Conservation (phyloP, 805 yeast species). For the Tetrapisispora pingtungensis region DNA sequence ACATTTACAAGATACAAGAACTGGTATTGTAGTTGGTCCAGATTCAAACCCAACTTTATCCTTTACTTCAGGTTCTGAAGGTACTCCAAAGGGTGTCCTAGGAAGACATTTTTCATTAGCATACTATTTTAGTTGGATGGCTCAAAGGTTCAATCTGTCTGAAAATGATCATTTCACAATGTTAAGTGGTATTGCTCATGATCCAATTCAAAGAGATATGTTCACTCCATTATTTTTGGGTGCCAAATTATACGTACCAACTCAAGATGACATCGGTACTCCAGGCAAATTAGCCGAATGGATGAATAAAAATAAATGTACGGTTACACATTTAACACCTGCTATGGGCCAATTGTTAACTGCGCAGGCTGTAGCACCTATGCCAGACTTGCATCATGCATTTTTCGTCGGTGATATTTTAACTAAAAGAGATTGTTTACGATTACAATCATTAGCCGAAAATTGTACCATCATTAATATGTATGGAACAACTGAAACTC, state of each 20-base stretch:
- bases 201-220: constrained; percentile 98
- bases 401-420: constrained; percentile 96
- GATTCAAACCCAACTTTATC: constrained; percentile 95
- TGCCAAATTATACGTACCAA: constrained; percentile 86
- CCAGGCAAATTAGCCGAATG: constrained; percentile 96
- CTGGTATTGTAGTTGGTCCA: constrained; percentile 93
- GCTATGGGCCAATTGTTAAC: constrained; percentile 98
- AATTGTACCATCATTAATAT: constrained; percentile 87
- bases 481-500: constrained; percentile 99
- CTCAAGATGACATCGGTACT: constrained; percentile 95
- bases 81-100: constrained; percentile 95
- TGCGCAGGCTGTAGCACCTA: constrained; percentile 86
- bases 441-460: constrained; percentile 84
- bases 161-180: constrained; percentile 85
- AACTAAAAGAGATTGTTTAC: constrained; percentile 92
- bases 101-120: constrained; percentile 97
- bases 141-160: constrained; percentile 67
- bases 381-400: constrained; percentile 85
- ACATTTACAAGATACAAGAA: constrained; percentile 42
- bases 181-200: constrained; percentile 98
- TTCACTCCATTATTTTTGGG: constrained; percentile 96
- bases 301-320: constrained; percentile 86
- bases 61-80: constrained; percentile 96
- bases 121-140: constrained; percentile 98
- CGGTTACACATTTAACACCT: constrained; percentile 96